A percentile compares a stretch with the other conserved stretches of the same genome.
Evolutionary conservation across 257 asterid species (phyloP).

Genomic region (Penstemon barbatus): DNA sequence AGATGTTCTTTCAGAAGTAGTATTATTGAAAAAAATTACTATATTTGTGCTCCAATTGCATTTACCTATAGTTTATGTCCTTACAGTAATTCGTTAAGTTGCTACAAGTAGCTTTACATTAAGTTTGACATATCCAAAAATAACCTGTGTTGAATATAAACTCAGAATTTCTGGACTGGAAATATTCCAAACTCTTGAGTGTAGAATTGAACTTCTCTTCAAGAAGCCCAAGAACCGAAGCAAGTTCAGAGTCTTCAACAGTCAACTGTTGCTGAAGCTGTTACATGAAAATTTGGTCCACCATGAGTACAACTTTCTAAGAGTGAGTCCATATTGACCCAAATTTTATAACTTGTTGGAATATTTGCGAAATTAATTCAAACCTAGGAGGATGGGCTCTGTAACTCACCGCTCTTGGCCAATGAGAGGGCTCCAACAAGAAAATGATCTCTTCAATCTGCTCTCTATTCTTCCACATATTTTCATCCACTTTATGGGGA

Average conservation of each 20-base stretch:
- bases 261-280: conserved; percentile 62
- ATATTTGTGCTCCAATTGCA: not conserved
- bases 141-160: conserved; percentile 81
- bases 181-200: conserved; percentile 54
- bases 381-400: conserved; percentile 23
- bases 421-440: conserved; percentile 57
- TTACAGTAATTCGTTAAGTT: not conserved
- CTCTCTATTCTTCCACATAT: conserved; percentile 95
- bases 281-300: conserved; percentile 1
- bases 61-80: not conserved
- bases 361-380: not conserved
- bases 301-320: not conserved
- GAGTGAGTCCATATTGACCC: not conserved
- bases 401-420: conserved; percentile 69
- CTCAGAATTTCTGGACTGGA: conserved; percentile 82
- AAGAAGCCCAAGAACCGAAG: conserved; percentile 52
- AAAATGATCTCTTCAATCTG: conserved; percentile 85
- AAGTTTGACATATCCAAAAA: conserved; percentile 14
- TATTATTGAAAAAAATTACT: not conserved
- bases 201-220: conserved; percentile 58
- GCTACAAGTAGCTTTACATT: conserved; percentile 1
- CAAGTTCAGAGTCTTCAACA: conserved; percentile 54
- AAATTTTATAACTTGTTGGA: not conserved
- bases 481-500: conserved; percentile 96
- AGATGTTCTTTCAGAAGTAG: not conserved